phyloP scores from a whole-genome alignment of 192 early-diverging fungal genomes.

The Backusella mclennaniae region DNA sequence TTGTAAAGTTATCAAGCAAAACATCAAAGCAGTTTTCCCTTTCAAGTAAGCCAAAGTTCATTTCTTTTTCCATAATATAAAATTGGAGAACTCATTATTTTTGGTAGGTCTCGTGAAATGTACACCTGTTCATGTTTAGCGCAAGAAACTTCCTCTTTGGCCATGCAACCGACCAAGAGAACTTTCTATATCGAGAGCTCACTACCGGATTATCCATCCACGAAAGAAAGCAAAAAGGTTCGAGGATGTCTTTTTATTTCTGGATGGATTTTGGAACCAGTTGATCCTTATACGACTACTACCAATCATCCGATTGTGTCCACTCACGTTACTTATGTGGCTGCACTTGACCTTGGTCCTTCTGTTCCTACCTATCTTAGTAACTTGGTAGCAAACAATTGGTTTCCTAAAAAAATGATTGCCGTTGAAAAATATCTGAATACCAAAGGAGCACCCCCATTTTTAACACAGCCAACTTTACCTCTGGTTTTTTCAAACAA shows the following conservation, averaged over 20 bases:
- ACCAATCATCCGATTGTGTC: slow-evolving; percentile 54
- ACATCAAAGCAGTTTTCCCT: slow-evolving; percentile 46
- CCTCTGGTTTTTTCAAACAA: slow-evolving; percentile 32
- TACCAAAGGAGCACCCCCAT: slow-evolving; percentile 40
- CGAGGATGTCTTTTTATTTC: slow-evolving; percentile 41
- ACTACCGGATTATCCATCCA: slow-evolving; percentile 16
- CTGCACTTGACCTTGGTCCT: slow-evolving; percentile 44
- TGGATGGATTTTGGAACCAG: slow-evolving; percentile 52
- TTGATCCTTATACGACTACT: slow-evolving; percentile 52
- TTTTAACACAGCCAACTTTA: slow-evolving; percentile 21
- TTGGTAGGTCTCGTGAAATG: slow-evolving; percentile 40
- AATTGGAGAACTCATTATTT: neutral
- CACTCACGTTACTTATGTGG: slow-evolving; percentile 47
- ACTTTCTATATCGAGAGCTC: slow-evolving; percentile 31
- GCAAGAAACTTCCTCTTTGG: slow-evolving; percentile 5
- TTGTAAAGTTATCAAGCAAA: slow-evolving; percentile 40
- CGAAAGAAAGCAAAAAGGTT: slow-evolving; percentile 8
- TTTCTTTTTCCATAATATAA: too few relatives aligned
- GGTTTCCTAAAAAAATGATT: slow-evolving; percentile 41
- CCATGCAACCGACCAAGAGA: slow-evolving; percentile 18
- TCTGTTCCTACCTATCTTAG: slow-evolving; percentile 48
- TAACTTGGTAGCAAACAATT: slow-evolving; percentile 39
- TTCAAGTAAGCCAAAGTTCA: slow-evolving; percentile 35
- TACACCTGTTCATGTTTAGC: slow-evolving; percentile 39
- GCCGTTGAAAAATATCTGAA: slow-evolving; percentile 46